phyloP scores from a whole-genome alignment of 495 filamentous ascomycete species.

The Penicillium canariense region DNA sequence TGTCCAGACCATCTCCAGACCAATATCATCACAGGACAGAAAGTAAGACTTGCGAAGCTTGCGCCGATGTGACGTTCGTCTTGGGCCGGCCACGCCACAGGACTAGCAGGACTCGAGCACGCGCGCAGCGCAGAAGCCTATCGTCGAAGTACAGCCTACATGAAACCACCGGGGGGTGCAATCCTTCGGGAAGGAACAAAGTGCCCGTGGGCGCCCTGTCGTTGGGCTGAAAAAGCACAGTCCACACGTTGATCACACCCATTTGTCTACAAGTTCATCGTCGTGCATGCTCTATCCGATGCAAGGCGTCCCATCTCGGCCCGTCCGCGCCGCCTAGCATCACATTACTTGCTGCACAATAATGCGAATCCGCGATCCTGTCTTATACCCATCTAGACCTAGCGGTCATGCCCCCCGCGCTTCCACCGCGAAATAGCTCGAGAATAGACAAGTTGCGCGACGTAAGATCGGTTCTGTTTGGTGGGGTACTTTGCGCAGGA shows the following conservation, averaged over 20 bases:
- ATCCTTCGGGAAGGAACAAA: neutral
- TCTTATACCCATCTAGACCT: neutral
- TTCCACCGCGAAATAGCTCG: neutral
- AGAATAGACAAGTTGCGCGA: neutral
- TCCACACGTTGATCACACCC: slow-evolving; percentile 1
- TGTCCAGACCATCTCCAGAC: neutral
- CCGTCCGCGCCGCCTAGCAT: neutral
- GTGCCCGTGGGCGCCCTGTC: neutral
- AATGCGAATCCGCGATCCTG: neutral
- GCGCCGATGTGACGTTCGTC: neutral
- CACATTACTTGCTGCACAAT: neutral
- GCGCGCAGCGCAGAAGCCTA: neutral
- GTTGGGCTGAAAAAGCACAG: slow-evolving; percentile 11
- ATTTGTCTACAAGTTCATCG: neutral
- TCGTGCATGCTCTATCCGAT: neutral
- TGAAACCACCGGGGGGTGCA: neutral
- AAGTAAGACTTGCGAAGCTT: neutral
- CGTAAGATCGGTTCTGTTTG: neutral
- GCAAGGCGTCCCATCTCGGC: slow-evolving; percentile 9
- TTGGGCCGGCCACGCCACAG: neutral
- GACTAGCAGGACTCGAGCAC: neutral
- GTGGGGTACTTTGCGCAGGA: neutral
- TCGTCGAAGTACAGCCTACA: neutral
- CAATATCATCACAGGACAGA: neutral
- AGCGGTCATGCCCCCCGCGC: neutral